Conservation (phyloP, 352 stramenopile genomes). For the Bremia lactucae region DNA sequence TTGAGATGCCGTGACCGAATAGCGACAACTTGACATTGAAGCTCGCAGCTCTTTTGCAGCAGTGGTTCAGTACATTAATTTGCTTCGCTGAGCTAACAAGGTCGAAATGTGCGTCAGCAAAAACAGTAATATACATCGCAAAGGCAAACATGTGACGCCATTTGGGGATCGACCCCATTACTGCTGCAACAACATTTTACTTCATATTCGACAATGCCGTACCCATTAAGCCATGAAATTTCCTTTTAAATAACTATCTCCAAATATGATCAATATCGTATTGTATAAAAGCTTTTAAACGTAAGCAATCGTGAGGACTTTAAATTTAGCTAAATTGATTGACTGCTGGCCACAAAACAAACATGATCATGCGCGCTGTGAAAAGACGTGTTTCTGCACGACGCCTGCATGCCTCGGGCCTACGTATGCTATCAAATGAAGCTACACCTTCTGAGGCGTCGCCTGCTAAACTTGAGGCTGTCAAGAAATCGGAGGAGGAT, state of each 20-base stretch:
- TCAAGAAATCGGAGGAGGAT: constrained; percentile 15
- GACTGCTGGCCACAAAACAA: constrained; percentile 22
- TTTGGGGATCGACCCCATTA: too few species aligned
- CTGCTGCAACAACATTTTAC: too few species aligned
- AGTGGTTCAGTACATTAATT: constrained; percentile 65
- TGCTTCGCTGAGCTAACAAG: constrained; percentile 51
- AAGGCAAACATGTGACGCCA: too few species aligned
- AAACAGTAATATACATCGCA: constrained; percentile 43
- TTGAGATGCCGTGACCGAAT: constrained; percentile 78
- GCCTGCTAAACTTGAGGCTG: too few species aligned
- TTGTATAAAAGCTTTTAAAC: too few species aligned
- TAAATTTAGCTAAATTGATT: too few species aligned
- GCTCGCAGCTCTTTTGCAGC: constrained; percentile 56
- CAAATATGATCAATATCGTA: too few species aligned
- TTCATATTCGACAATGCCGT: too few species aligned
- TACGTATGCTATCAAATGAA: constrained; percentile 27
- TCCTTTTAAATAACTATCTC: too few species aligned
- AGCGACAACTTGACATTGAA: constrained; percentile 75
- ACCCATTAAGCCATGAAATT: too few species aligned
- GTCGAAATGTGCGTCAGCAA: constrained; percentile 51
- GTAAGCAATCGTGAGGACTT: too few species aligned
- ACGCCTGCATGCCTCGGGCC: constrained; percentile 14
- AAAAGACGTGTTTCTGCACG: constrained; percentile 18
- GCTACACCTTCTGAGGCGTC: constrained; percentile 3
- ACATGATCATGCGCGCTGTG: constrained; percentile 55